Evolutionary conservation across 2,329 filamentous ascomycete genomes (phyloP).

Genomic region (Dactylonectria estremocensis): DNA sequence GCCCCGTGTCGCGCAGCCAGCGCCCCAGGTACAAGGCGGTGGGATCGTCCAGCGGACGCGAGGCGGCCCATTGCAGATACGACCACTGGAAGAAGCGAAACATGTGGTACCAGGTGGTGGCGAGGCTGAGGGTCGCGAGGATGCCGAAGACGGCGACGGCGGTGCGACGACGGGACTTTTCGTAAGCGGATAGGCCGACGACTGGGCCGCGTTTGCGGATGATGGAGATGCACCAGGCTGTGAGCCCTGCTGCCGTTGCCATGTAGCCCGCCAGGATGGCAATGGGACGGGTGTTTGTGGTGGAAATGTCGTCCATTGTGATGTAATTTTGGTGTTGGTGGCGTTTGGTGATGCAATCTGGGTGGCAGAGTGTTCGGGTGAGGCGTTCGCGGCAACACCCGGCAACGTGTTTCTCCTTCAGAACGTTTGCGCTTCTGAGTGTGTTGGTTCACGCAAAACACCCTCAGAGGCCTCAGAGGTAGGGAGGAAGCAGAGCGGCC

Average conservation of each 20-base stretch:
- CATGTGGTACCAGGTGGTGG: conserved; percentile 48
- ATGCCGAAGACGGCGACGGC: conserved; percentile 37
- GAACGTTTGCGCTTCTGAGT: too few relatives aligned
- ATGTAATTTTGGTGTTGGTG: not conserved
- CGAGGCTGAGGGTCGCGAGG: conserved; percentile 45
- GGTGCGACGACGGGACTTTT: conserved; percentile 8
- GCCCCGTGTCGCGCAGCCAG: conserved; percentile 47
- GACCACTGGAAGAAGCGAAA: conserved; percentile 47
- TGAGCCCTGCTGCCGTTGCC: conserved; percentile 35
- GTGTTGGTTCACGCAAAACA: too few relatives aligned
- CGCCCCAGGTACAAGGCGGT: conserved; percentile 35
- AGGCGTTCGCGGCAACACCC: not conserved
- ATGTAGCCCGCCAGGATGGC: conserved; percentile 45
- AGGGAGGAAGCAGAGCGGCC: not conserved
- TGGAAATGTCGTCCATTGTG: conserved; percentile 25
- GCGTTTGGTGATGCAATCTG: not conserved
- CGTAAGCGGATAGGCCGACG: not conserved
- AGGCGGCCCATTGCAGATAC: conserved; percentile 29
- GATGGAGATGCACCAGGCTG: conserved; percentile 33
- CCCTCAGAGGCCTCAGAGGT: too few relatives aligned
- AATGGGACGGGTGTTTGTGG: conserved; percentile 39
- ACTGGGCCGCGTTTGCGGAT: conserved; percentile 11
- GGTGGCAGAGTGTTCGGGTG: not conserved
- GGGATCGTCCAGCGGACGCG: not conserved
- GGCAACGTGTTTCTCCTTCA: too few relatives aligned